Base-by-base conservation (phyloP, 2,329 filamentous ascomycete genomes). In the Aspergillus tanneri region DNA sequence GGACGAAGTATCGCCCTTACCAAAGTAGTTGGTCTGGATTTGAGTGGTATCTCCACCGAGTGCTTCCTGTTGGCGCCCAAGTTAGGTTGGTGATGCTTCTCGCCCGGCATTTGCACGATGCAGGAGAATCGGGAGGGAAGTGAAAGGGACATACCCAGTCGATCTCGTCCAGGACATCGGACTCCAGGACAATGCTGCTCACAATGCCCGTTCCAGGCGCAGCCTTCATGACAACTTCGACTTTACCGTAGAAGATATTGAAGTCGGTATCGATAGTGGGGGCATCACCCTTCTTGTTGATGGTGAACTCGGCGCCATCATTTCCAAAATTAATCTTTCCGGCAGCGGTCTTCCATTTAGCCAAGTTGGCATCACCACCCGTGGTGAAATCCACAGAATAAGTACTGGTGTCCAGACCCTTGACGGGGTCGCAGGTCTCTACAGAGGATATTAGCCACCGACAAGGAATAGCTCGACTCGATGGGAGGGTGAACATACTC, bases 181-280 rank as follows among this genome's bases (percentile, higher is more conserved):
- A 96, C 72, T 95, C 85, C 53, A 99, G 76, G 11, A 99, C 90
- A 27, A 95, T 79, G 24, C 88, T 92, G 70, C 89, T 96, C 58
- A 99, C 91, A 60, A 99, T 95, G 57, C 93, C 93, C 19, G 81
- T 83, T 2, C 93, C 93, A 0, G 88, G 86, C 12, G 93, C 89
- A 27, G 89, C 84, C 73, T 93, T 90, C 78, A 96, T 80, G 42
- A 82, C 85, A 56, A 96, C 82, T 56, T 93, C 87, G 64, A 96
- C 86, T 54, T 86, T 87, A 60, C 93, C 93, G 67, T 96, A 99
- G 88, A 97, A 96, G 75, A 99, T 95, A 78, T 96, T 96, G 79
- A 95, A 96, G 61, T 91, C 81, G 54, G 90, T 95, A 55, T 81
- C 79, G 49, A 99, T 82, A 67, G 91, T 90, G 0, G 93, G 93